Conservation (phyloP, 306 rosid genomes). For the Quercus agrifolia region DNA sequence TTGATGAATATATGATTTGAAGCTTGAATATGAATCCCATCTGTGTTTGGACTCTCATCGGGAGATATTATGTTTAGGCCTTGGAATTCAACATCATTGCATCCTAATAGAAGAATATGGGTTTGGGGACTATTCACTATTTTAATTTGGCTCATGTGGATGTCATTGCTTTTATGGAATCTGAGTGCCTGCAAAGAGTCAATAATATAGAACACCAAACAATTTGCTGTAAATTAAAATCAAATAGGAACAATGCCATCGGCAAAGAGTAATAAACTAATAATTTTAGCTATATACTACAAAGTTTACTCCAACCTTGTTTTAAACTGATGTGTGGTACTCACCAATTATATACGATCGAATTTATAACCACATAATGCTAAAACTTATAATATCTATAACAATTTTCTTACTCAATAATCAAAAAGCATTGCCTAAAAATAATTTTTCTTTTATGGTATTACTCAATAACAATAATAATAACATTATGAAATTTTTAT, state of each 20-base stretch:
- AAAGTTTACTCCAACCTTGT: too few relatives aligned
- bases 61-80: neutral
- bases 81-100: neutral
- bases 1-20: neutral
- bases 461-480: too few relatives aligned
- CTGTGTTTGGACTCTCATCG: neutral
- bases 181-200: neutral
- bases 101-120: neutral
- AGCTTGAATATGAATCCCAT: neutral
- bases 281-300: too few relatives aligned
- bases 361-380: too few relatives aligned
- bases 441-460: too few relatives aligned
- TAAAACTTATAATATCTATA: too few relatives aligned
- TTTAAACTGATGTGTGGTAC: too few relatives aligned
- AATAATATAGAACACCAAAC: neutral
- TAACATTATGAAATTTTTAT: too few relatives aligned
- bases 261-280: neutral
- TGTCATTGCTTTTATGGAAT: neutral
- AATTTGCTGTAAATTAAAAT: neutral
- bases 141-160: neutral
- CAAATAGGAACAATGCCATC: too few relatives aligned
- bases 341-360: too few relatives aligned
- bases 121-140: slow-evolving; percentile 1
- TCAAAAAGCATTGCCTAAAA: too few relatives aligned
- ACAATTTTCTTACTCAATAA: too few relatives aligned